Base-by-base conservation (phyloP, 805 yeast genomes). In the Yamadazyma kitorensis region DNA sequence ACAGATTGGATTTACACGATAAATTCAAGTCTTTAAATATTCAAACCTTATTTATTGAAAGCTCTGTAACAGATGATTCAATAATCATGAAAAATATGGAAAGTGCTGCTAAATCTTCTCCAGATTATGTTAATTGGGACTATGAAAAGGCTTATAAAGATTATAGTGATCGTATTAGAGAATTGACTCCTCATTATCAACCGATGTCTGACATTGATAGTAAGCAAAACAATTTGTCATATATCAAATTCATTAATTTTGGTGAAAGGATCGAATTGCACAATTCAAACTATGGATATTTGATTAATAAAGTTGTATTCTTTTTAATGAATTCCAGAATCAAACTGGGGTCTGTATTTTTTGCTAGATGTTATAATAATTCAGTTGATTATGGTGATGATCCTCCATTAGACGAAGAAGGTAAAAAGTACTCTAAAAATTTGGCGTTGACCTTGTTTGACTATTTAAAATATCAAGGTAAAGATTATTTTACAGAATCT, bases 311-410 rank as follows among this genome's bases (percentile, higher is more conserved):
- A 52, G 93, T 93, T 32, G 88, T 93, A 17, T 87, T 86, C 57
- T 93, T 86, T 58, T 68, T 93, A 55, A 86, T 93, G 87, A 93
- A 93, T 62, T 73, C 93, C 9, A 76, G 91, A 46, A 83, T 87
- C 51, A 86, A 87, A 55, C 71, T 78, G 33, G 97, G 98, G 0
- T 79, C 89, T 18, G 86, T 93, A n/a, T 93, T 80, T 57, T 88
- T 93, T 64, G 96, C 98, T 1, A 68, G 95, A 41, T 85, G 93
- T 57, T 75, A 74, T 43, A 69, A 64, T 38, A 72, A 74, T 46
- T 72, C 76, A 21, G 60, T 77, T 28, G 70, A 67, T 36, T 86
- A 76, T 59, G 71, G 82, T 39, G 76, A 78, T 43, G 98, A 93
- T 59, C 94, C 93, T 25, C 83, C 82, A 11, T 68, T 91, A 50